A percentile compares a stretch with the other conserved stretches of the same genome.
Conservation (phyloP, 306 rosid species). For the Erythrophleum fordii region DNA sequence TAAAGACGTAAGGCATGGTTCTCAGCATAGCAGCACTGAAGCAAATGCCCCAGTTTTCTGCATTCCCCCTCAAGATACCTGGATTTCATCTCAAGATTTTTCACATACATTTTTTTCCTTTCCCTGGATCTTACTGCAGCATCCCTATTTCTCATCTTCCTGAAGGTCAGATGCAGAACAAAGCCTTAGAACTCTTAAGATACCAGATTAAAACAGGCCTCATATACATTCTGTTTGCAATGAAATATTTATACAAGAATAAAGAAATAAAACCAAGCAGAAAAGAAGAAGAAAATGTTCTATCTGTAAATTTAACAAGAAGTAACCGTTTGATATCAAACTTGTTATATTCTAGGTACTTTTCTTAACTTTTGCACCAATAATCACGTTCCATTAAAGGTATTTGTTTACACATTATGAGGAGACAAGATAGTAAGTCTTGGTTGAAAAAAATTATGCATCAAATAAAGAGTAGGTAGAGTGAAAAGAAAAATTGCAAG, state of each 20-base stretch:
- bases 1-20: constrained; percentile 77
- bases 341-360: background rate
- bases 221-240: background rate
- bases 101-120: constrained; percentile 80
- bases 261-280: constrained; percentile 18
- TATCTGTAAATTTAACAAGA: background rate
- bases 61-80: constrained; percentile 89
- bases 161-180: constrained; percentile 40
- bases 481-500: background rate
- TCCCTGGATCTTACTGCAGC: constrained; percentile 91
- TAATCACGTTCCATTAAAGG: background rate
- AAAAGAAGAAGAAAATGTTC: background rate
- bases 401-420: background rate
- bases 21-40: constrained; percentile 86
- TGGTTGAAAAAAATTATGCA: background rate
- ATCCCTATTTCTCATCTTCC: constrained; percentile 92
- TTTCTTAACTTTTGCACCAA: background rate
- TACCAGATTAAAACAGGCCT: background rate
- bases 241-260: background rate
- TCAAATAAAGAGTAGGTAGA: background rate
- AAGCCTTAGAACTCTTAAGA: constrained; percentile 19
- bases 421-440: background rate
- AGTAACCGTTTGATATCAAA: background rate
- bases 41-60: constrained; percentile 83
- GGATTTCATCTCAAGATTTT: constrained; percentile 77